These are phyloP conservation scores for Fusarium marasasianum DNA, from an alignment of 2,329 filamentous ascomycete species.

Conservation along the genomic window DNA sequence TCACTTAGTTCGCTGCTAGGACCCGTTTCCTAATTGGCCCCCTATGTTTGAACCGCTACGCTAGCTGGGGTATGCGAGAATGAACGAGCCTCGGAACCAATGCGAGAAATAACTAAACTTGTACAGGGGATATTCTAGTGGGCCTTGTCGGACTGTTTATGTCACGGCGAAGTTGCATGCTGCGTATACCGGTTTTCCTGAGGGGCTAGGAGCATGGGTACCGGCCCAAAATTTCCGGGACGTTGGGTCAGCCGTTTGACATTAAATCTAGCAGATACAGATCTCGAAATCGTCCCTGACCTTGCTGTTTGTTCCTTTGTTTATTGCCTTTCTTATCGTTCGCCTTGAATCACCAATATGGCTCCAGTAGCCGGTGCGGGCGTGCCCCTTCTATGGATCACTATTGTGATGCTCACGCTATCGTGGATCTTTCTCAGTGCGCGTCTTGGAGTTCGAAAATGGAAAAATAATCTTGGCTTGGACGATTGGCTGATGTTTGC, in stretches of 20 bases:
- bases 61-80: neutral
- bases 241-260: neutral
- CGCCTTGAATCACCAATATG: conserved; percentile 2
- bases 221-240: neutral
- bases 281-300: neutral
- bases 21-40: neutral
- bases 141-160: neutral
- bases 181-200: neutral
- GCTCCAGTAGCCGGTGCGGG: conserved; percentile 20
- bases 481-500: conserved; percentile 37
- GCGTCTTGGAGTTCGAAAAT: conserved; percentile 20
- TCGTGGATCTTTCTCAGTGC: conserved; percentile 17
- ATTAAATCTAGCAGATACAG: neutral
- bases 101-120: neutral
- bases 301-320: neutral
- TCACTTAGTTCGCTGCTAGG: neutral
- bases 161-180: neutral
- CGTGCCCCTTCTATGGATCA: conserved; percentile 26
- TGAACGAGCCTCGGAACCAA: neutral
- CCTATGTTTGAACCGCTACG: neutral
- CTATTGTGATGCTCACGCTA: conserved; percentile 25
- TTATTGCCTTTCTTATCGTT: neutral
- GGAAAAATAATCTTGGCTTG: conserved; percentile 27
- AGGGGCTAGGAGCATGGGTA: neutral
- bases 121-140: too few relatives aligned